A percentile compares a stretch with the other conserved stretches of the same genome.
Evolutionary conservation across 192 early-diverging fungal genomes (phyloP).

Genomic region (Coemansia sp.): DNA sequence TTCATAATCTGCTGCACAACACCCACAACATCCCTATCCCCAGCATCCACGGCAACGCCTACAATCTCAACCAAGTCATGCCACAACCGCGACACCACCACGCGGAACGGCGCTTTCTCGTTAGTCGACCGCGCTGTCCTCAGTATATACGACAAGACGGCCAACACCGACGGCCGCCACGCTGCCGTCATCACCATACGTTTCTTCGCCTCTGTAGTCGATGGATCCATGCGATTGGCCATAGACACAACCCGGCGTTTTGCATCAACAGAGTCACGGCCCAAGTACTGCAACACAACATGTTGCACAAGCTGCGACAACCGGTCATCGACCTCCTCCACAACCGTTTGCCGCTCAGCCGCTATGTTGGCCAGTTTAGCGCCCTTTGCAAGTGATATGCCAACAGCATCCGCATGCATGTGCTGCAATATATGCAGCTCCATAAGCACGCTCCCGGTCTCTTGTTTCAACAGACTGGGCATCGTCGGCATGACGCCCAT

Average conservation of each 20-base stretch:
- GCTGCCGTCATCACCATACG: conserved; percentile 16
- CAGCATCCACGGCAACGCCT: conserved; percentile 34
- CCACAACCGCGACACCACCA: conserved; percentile 21
- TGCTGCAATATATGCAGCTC: conserved; percentile 73
- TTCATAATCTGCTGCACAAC: conserved; percentile 30
- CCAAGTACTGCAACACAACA: conserved; percentile 34
- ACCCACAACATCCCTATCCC: conserved; percentile 39
- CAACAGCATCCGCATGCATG: conserved; percentile 60
- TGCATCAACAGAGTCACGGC: not conserved
- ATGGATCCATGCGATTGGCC: not conserved
- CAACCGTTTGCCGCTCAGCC: conserved; percentile 52
- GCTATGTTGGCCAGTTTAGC: not conserved
- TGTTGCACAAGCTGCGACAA: conserved; percentile 56
- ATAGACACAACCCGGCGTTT: conserved; percentile 7
- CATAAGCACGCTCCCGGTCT: conserved; percentile 72
- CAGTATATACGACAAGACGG: conserved; percentile 12
- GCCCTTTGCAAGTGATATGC: not conserved
- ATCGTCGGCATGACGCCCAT: conserved; percentile 86
- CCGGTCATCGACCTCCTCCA: conserved; percentile 64
- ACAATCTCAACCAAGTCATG: conserved; percentile 26
- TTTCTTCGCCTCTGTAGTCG: conserved; percentile 23
- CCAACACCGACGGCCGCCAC: conserved; percentile 29
- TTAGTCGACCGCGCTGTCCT: not conserved
- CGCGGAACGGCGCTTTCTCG: not conserved
- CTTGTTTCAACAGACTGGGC: conserved; percentile 90